A percentile compares a stretch with the other conserved stretches of the same genome.
These are phyloP conservation scores for Gossypium bickii DNA, from an alignment of 345 rosid species.

Conservation along the genomic window DNA sequence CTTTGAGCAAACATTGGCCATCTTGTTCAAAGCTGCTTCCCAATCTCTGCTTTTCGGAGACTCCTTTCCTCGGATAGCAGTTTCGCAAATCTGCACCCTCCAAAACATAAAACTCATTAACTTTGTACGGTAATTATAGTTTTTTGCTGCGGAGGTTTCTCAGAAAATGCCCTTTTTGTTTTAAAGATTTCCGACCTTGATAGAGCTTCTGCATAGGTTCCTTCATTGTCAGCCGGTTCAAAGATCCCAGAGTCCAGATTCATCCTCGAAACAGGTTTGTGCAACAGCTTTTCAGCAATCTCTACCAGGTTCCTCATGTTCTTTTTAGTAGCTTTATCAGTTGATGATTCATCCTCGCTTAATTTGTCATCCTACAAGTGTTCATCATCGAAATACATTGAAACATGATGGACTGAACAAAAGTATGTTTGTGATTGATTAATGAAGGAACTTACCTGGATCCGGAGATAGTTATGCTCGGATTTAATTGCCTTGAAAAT, in stretches of 20 bases:
- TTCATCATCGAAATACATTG: neutral
- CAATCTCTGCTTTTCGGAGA: conserved; percentile 17
- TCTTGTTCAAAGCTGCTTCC: neutral
- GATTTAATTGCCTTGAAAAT: conserved; percentile 27
- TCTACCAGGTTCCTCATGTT: conserved; percentile 26
- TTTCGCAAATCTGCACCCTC: conserved; percentile 23
- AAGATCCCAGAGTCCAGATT: conserved; percentile 26
- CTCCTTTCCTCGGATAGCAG: conserved; percentile 24
- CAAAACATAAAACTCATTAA: neutral
- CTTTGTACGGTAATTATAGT: neutral
- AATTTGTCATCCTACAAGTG: conserved; percentile 28
- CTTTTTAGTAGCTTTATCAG: conserved; percentile 25
- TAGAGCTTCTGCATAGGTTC: conserved; percentile 36
- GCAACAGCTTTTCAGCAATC: conserved; percentile 26
- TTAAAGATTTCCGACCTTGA: neutral
- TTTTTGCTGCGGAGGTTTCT: neutral
- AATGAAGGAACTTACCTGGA: conserved; percentile 30
- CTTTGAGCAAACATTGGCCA: neutral
- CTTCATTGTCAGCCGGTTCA: conserved; percentile 21
- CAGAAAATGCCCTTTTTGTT: neutral
- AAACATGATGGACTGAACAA: neutral
- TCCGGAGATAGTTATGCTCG: conserved; percentile 41
- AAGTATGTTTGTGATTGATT: neutral
- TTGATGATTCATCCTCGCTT: conserved; percentile 17
- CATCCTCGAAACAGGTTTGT: conserved; percentile 39